Percentiles rank a stretch among this genome's conserved stretches.
These are phyloP conservation scores for Cladosporium cucumerinum DNA, from an alignment of 2,329 filamentous ascomycete species.

Conservation along the genomic window DNA sequence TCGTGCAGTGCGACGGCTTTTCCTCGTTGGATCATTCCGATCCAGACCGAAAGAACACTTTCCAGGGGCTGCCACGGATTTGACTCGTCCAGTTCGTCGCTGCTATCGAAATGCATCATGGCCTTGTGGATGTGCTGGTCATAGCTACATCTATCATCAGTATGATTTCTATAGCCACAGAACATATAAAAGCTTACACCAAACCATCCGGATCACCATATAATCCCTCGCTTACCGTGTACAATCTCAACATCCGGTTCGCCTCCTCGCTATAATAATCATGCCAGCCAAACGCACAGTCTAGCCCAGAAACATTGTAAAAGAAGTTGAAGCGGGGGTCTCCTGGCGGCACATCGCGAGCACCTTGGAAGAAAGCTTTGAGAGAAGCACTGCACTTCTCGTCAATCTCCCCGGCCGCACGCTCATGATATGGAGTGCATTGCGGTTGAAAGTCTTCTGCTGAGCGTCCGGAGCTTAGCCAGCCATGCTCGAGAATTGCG, in stretches of 20 bases:
- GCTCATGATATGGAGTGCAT: slow-evolving; percentile 6
- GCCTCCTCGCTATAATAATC: slow-evolving; percentile 1
- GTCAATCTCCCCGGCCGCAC: not conserved
- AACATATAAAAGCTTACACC: slow-evolving; percentile 7
- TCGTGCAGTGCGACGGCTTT: slow-evolving; percentile 16
- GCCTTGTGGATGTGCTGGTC: slow-evolving; percentile 17
- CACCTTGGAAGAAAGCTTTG: slow-evolving; percentile 16
- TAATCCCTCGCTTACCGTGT: slow-evolving; percentile 5
- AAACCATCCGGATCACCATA: slow-evolving; percentile 17
- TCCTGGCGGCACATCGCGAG: slow-evolving; percentile 6
- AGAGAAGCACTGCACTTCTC: slow-evolving; percentile 12
- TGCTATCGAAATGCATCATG: slow-evolving; percentile 20
- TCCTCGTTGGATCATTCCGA: slow-evolving; percentile 19
- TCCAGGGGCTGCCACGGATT: slow-evolving; percentile 19
- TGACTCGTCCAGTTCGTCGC: slow-evolving; percentile 10
- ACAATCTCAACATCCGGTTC: slow-evolving; percentile 10
- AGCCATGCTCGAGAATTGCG: slow-evolving; percentile 20
- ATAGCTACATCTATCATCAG: not conserved
- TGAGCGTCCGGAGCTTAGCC: slow-evolving; percentile 16
- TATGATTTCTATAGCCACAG: not conserved
- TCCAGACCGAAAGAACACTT: slow-evolving; percentile 20
- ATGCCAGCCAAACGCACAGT: slow-evolving; percentile 5
- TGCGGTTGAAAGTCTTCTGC: slow-evolving; percentile 14
- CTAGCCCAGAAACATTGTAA: slow-evolving; percentile 15
- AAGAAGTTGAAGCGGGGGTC: slow-evolving; percentile 15